Evolutionary conservation across 768 basidiomycete genomes (phyloP).

Genomic region (Tulasnella calospora): DNA sequence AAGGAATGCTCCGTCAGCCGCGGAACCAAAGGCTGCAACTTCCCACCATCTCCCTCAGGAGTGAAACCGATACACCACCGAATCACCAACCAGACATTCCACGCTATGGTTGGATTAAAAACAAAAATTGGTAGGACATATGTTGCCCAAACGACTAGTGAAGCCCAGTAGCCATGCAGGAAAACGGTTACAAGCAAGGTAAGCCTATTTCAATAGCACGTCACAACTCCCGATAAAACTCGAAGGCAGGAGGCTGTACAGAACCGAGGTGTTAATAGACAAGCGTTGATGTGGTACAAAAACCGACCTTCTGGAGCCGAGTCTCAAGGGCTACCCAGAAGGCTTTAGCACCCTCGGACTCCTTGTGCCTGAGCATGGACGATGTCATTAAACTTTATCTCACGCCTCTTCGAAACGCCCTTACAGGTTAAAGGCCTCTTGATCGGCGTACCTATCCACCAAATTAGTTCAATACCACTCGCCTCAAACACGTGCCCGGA

Average conservation of each 20-base stretch:
- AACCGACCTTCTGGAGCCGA: not conserved
- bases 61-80: no score
- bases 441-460: not conserved
- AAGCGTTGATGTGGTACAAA: not conserved
- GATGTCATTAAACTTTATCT: not conserved
- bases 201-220: no score
- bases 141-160: no score
- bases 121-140: no score
- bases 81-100: no score
- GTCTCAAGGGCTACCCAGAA: not conserved
- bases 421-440: not conserved
- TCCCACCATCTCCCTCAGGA: no score
- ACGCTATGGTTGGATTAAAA: no score
- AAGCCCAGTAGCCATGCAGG: no score
- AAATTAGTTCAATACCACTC: not conserved
- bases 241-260: not conserved
- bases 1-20: no score
- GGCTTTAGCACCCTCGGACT: not conserved
- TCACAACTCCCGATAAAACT: no score
- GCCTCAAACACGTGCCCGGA: not conserved
- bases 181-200: no score
- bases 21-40: no score
- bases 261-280: not conserved
- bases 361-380: not conserved
- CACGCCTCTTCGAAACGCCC: not conserved